Base-by-base conservation (phyloP, 2,329 filamentous ascomycete genomes). In the Fusarium torreyae region DNA sequence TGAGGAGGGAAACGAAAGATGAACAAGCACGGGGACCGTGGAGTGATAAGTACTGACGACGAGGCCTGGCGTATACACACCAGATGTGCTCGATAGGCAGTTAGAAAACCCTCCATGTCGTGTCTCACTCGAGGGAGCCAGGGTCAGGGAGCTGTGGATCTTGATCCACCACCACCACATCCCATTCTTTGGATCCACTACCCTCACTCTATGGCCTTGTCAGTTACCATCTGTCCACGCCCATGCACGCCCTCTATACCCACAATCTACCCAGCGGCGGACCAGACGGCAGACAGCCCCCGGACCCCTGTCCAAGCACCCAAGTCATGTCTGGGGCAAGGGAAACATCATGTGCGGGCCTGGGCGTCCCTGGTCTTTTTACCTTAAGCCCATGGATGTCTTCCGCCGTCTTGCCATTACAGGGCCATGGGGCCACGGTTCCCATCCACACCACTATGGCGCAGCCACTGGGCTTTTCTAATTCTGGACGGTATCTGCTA, bases 91-190 rank as follows among this genome's bases (percentile, higher is more conserved):
- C 54, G 71, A 74, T 71, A 72, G 72, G 69, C 66, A 75, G 60
- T 66, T 74, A 55, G 68, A 72, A 72, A 74, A 72, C 63, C 68
- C 63, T 75, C 76, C 80, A 81, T 81, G 81, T 80, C 71, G 76
- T 84, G 83, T 86, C 84, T 87, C 84, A 86, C 83, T 84, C 81
- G 78, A 81, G 49, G 56, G 59, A 63, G 68, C 79, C 77, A 80
- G 82, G 82, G 83, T 72, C 65, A 72, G 74, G 63, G 73, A 67
- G 69, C 69, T 66, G 72, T 74, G 70, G 70, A 68, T 68, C 69
- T 63, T 69, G 70, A 70, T 74, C 72, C 72, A 74, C 72, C 65
- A 63, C 53, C 52, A 70, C 57, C 58, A 68, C 68, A 64, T 69
- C 71, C 71, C 66, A 74, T 70, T 65, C 51, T 66, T 51, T 67